Evolutionary conservation across 1,284 basidiomycete genomes (phyloP), one percentile per base, ranked within the genome.

Genomic region (Binderoboletus segoi): DNA sequence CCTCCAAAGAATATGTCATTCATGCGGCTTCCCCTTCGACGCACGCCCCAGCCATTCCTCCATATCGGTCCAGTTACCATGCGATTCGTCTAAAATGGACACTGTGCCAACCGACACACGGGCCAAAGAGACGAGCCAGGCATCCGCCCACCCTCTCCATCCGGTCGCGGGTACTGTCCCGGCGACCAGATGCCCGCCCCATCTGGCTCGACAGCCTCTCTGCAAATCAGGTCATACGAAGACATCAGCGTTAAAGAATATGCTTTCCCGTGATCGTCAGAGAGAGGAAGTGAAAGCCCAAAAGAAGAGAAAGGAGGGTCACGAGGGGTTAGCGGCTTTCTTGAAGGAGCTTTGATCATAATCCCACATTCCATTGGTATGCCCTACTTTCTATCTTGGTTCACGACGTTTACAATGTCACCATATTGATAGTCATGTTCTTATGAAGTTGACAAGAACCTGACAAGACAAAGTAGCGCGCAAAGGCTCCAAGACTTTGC

Each of bases 211-310:
- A 40, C 52, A 28, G 21, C 35, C 48, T 18, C 50, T 43, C 11
- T 38, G 37, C 5, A 63, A 67, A 35, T 32, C 54, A 7, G 49
- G 35, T 35, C 54, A 53, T 23, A 16, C 51, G 56, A 84, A 82
- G 65, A 79, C 77, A 58, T 63, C 74, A 0, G 79, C 78, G 10
- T 66, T 91, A 45, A 86, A 84, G 67, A 79, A 82, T 41, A 79
- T 91, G 75, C 74, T 91, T 38, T 78, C 79, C 35, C 80, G 80
- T 37, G 86, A 85, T 62, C 81, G 81, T 57, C 77, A 79, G 62
- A 76, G 80, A 60, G 77, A 79, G 58, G 62, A 68, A 69, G 69
- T 68, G 70, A 65, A 66, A 67, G 57, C 57, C n/a, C 60, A 60
- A 37, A 63, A 62, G 44, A 65, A 67, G 53, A 56, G 20, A 46